These are phyloP conservation scores for Kokia cookei DNA, from an alignment of 441 rosid genomes.

Conservation along the genomic window DNA sequence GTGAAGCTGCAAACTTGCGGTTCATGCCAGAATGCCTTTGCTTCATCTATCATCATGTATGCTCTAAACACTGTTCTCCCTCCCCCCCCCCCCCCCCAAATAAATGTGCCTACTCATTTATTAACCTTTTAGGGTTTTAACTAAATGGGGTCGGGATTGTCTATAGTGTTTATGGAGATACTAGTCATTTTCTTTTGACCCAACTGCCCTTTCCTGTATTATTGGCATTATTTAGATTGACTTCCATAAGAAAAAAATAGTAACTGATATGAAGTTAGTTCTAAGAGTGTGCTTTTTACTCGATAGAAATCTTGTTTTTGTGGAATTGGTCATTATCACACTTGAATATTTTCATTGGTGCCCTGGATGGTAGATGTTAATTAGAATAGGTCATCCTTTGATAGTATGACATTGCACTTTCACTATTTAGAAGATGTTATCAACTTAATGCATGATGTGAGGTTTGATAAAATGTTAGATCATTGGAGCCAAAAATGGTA, in stretches of 20 bases:
- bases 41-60: conserved; percentile 96
- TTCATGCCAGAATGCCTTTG: conserved; percentile 99
- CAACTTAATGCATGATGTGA: neutral
- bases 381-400: neutral
- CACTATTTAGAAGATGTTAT: neutral
- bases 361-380: neutral
- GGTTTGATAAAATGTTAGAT: neutral
- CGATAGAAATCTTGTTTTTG: neutral
- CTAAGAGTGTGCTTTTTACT: neutral
- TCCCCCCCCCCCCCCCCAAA: neutral
- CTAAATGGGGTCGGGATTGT: neutral
- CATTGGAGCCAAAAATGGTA: neutral
- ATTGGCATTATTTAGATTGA: neutral
- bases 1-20: conserved; percentile 97
- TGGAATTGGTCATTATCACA: neutral
- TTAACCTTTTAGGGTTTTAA: neutral
- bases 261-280: neutral
- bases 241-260: neutral
- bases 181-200: neutral
- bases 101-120: conserved; percentile 1
- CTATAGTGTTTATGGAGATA: neutral
- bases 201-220: neutral
- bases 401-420: neutral
- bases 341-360: neutral
- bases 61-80: conserved; percentile 17